A percentile compares a stretch with the other conserved stretches of the same genome.
Evolutionary conservation across 129 eudicot genomes (phyloP).

Genomic region (Centaurea solstitialis): DNA sequence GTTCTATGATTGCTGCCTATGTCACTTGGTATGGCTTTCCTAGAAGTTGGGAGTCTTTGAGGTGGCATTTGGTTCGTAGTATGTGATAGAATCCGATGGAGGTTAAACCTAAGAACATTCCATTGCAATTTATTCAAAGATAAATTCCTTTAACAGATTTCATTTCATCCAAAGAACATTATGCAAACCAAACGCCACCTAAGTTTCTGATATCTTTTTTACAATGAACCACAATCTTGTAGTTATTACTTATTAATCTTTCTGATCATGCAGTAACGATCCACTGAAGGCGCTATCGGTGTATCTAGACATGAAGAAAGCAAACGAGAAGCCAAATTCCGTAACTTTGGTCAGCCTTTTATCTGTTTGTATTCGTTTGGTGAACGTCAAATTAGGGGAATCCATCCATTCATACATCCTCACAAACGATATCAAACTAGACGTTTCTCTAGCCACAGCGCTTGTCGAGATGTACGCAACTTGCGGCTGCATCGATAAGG

Average conservation of each 20-base stretch:
- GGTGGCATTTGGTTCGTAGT: too few species aligned
- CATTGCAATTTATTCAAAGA: too few species aligned
- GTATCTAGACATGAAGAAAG: slow-evolving; percentile 36
- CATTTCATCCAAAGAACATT: too few species aligned
- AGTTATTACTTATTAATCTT: background rate
- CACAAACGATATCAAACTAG: slow-evolving; percentile 19
- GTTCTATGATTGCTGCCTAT: slow-evolving; percentile 53
- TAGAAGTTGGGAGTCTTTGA: too few species aligned
- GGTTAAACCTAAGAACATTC: too few species aligned
- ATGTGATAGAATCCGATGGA: too few species aligned
- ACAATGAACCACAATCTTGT: background rate
- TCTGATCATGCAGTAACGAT: slow-evolving; percentile 24
- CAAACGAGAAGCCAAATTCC: slow-evolving; percentile 41
- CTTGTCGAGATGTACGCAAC: slow-evolving; percentile 46
- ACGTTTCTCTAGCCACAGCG: slow-evolving; percentile 39
- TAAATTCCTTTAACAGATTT: too few species aligned
- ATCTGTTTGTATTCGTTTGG: slow-evolving; percentile 39
- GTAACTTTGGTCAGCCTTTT: slow-evolving; percentile 45
- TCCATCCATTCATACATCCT: slow-evolving; percentile 37
- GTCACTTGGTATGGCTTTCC: slow-evolving; percentile 43
- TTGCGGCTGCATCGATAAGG: slow-evolving; percentile 38
- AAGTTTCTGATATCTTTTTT: background rate
- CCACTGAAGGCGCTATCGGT: slow-evolving; percentile 32
- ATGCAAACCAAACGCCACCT: too few species aligned
- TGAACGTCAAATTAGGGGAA: slow-evolving; percentile 31